Evolutionary conservation across 805 yeast species (phyloP), one percentile per base, ranked within the genome.

Genomic region (Ogataea ramenticola): DNA sequence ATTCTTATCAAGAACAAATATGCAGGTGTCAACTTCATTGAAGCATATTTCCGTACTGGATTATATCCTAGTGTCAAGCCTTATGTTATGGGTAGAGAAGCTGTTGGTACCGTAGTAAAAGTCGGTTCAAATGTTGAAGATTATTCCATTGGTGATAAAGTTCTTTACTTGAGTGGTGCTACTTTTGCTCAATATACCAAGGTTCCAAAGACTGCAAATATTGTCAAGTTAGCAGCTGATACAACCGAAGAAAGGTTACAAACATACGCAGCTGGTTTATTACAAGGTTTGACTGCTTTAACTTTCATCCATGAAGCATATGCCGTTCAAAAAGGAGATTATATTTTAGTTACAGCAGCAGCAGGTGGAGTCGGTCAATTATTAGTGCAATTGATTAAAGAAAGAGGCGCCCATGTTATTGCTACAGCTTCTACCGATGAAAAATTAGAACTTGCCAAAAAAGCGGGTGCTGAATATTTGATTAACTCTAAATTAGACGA

Each of bases 281-380:
- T 86, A 29, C 91, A 86, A 61, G 93, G 88, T 1, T 66, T 89
- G 49, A 90, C 97, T 7, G 93, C 91, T 2, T 62, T 84, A 53
- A 75, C 91, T 1, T 79, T 90, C 46, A 65, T 79, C 39, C 65
- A 71, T 32, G 88, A 85, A 49, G 76, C 93, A 2, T 78, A 85
- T 56, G 55, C 70, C 1, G 84, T 86, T 34, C 60, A 86, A 53
- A 67, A 74, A 58, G 90, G 79, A 43, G 96, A 91, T 46, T 73
- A 64, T 52, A 74, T 85, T 37, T 70, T 90, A 39, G 80, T 87
- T 22, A 87, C 89, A 68, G 97, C 97, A 4, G 96, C 96, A 8
- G 96, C 97, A 3, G 98, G 97, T 39, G 96, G 97, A 45, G 91
- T 86, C 41, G 98, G 98, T 5, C 72, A 77, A 42, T 52, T 86